Percentiles rank a stretch among this genome's conserved stretches.
Conservation (phyloP, 2,329 filamentous ascomycete species). For the Fusarium tuaranense region DNA sequence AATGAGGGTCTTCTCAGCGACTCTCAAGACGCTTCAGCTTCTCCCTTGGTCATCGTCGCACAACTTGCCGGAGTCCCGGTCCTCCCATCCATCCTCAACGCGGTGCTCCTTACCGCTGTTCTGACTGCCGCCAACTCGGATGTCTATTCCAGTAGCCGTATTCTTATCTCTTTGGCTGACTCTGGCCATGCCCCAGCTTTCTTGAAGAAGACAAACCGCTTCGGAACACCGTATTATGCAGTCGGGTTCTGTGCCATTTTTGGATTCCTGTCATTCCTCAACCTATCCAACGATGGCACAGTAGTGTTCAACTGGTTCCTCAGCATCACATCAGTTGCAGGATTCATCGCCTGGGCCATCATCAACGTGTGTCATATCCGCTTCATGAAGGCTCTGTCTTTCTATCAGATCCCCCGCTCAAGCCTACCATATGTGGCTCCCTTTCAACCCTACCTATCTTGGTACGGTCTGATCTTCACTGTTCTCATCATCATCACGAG, state of each 20-base stretch:
- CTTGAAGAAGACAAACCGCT: slow-evolving; percentile 46
- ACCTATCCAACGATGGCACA: slow-evolving; percentile 48
- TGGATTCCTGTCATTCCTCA: slow-evolving; percentile 55
- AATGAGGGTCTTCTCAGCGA: slow-evolving; percentile 61
- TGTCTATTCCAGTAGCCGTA: slow-evolving; percentile 54
- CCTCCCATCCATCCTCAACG: slow-evolving; percentile 77
- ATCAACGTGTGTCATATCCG: slow-evolving; percentile 53
- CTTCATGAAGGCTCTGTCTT: slow-evolving; percentile 52
- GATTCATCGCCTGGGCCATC: slow-evolving; percentile 55
- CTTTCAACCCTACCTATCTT: slow-evolving; percentile 54
- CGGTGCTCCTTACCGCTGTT: slow-evolving; percentile 77
- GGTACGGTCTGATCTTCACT: slow-evolving; percentile 46
- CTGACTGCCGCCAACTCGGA: slow-evolving; percentile 67
- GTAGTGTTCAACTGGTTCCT: slow-evolving; percentile 55
- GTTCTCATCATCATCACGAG: slow-evolving; percentile 68
- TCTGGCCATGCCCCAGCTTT: slow-evolving; percentile 51
- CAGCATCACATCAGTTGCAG: slow-evolving; percentile 55
- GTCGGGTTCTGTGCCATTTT: slow-evolving; percentile 50
- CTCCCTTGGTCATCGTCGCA: slow-evolving; percentile 80
- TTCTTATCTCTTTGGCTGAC: slow-evolving; percentile 47
- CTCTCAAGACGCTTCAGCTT: slow-evolving; percentile 56
- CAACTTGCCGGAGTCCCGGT: slow-evolving; percentile 69
- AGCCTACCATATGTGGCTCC: slow-evolving; percentile 52
- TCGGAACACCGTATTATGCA: slow-evolving; percentile 54
- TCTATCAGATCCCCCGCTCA: slow-evolving; percentile 49